Base-by-base conservation (phyloP, 345 rosid genomes). In the Murraya koenigii region DNA sequence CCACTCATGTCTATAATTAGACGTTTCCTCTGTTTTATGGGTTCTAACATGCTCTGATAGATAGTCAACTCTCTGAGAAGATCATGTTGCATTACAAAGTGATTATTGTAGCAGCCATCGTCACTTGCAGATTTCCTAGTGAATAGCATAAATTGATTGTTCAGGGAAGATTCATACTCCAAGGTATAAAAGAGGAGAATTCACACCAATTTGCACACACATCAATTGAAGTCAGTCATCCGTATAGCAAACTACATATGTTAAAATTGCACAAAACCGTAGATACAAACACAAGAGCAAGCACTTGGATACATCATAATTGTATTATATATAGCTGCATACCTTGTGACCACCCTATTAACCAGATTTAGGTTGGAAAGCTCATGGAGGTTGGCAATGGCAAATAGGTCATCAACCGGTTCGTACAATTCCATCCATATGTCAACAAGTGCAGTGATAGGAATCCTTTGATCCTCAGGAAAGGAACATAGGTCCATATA, bases 401-500 rank as follows among this genome's bases (percentile, higher is more conserved):
- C 87, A 19, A 73, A 56, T 39, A 81, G 71, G 6, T 81, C 79
- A 73, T 74, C 85, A 54, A 75, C 76, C 7, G 66, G 52, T 59
- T 85, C 35, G 25, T 89, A 78, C 77, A 83, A 72, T 81, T 85
- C 95, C 44, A 64, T 65, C 91, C 91, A 92, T 80, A 88, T 81
- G 76, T 90, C 92, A 69, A 86, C 78, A 3, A 91, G 85, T 17
- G 84, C 69, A 4, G 86, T 65, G 22, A 86, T 84, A 22, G 89
- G 87, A 69, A 87, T 86, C 82, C 66, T 80, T 55, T 82, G 89
- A 76, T 85, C 97, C 80, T 89, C 90, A 4, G 87, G 88, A 79
- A 92, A 93, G 25, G 76, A 86, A 4, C 90, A 87, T 32, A 91
- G 76, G 76, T 91, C 95, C 83, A 87, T 66, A 84, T 80, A 92